Base-by-base conservation (phyloP, 345 rosid species). In the Salix arbutifolia region DNA sequence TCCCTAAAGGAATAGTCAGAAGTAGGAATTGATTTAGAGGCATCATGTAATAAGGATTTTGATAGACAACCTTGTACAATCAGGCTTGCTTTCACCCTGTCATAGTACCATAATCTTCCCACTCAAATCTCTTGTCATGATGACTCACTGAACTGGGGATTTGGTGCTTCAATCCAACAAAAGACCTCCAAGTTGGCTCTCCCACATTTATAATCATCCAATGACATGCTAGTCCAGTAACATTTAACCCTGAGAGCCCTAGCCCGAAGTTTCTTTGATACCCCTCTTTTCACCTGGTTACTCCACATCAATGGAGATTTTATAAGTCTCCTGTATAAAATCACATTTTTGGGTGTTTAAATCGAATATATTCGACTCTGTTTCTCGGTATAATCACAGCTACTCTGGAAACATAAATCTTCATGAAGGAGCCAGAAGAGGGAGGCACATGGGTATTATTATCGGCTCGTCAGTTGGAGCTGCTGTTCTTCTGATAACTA, bases 401-500 rank as follows among this genome's bases (percentile, higher is more conserved):
- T 89, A 85, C 74, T 76, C 94, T 18, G 97, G 97, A 66, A 96
- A 96, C 77, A 17, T 84, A 74, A 75, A 88, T 79, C 91, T 96
- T 81, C 85, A 38, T 67, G 80, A 82, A 78, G 79, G 80, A 52
- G 83, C 78, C 56, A 84, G 83, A 77, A 84, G 74, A 76, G 82
- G 78, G 71, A 94, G 81, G 83, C 86, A 85, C 73, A 81, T 80
- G n/a, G 79, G 58, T 78, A 85, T 86, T 50, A 83, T 90, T 69
- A 83, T 91, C 42, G 97, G 94, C 77, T 81, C 88, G 62, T 86
- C 93, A 67, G 82, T 90, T 71, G 99, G 98, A 77, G 99, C 94
- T 62, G 82, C 87, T 68, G 70, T 90, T 82, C 83, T 94, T 80
- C 89, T 96, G 31, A 77, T 94, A 33, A 93, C 82, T 75, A 86